Conservation (phyloP, 257 asterid species). For the Hygrophila difformis region DNA sequence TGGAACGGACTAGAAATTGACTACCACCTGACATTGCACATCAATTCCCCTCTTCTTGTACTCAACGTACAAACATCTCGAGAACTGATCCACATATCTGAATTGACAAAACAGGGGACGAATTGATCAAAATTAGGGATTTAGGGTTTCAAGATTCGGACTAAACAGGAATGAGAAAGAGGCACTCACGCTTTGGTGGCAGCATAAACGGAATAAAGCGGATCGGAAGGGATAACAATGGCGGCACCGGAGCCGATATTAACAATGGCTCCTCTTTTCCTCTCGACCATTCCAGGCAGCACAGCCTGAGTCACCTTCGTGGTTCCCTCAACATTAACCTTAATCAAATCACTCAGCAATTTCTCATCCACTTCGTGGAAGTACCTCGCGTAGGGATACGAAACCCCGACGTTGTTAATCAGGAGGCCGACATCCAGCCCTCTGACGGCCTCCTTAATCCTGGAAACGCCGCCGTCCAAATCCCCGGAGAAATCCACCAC, state of each 20-base stretch:
- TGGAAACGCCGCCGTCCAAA: constrained; percentile 54
- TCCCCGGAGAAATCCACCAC: constrained; percentile 92
- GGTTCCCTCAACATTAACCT: constrained; percentile 83
- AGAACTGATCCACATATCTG: constrained; percentile 89
- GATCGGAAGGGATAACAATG: constrained; percentile 80
- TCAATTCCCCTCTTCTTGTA: constrained; percentile 93
- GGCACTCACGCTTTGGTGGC: constrained; percentile 90
- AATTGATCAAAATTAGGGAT: too few species aligned
- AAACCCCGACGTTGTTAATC: constrained; percentile 84
- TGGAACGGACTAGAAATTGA: too few species aligned
- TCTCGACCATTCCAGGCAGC: constrained; percentile 73
- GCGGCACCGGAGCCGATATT: constrained; percentile 97
- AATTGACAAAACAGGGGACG: too few species aligned
- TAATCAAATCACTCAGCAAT: constrained; percentile 61
- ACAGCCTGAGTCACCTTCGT: constrained; percentile 83
- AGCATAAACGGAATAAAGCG: constrained; percentile 92
- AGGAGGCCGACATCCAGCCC: constrained; percentile 77
- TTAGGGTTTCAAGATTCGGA: too few species aligned
- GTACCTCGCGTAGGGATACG: constrained; percentile 86
- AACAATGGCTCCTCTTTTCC: constrained; percentile 87
- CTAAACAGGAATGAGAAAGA: neutral
- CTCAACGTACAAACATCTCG: constrained; percentile 91
- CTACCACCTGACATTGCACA: constrained; percentile 99
- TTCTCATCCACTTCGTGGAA: constrained; percentile 92
- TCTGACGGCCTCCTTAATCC: constrained; percentile 56